These are phyloP conservation scores for Xylariomycetidae sp. DNA, from an alignment of 2,329 filamentous ascomycete species.

Conservation along the genomic window DNA sequence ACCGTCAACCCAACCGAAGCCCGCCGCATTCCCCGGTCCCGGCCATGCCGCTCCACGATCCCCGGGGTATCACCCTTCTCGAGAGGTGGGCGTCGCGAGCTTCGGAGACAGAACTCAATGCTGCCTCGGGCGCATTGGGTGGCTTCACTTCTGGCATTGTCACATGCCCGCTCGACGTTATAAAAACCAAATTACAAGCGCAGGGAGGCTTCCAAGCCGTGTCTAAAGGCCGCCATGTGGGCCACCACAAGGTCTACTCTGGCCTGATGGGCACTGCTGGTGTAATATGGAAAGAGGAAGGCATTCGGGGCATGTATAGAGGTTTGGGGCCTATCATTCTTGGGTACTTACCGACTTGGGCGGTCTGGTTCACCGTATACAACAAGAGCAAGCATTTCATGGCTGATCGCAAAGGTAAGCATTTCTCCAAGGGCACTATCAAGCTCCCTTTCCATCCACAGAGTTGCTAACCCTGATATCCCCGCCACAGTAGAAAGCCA, in stretches of 20 bases:
- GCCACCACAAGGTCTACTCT: slow-evolving; percentile 63
- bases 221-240: slow-evolving; percentile 42
- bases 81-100: slow-evolving; percentile 52
- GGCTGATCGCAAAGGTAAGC: slow-evolving; percentile 58
- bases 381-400: slow-evolving; percentile 78
- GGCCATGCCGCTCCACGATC: slow-evolving; percentile 25
- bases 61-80: slow-evolving; percentile 33
- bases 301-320: slow-evolving; percentile 83
- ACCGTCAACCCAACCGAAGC: slow-evolving; percentile 7
- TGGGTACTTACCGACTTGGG: slow-evolving; percentile 96
- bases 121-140: slow-evolving; percentile 78
- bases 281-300: slow-evolving; percentile 83
- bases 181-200: slow-evolving; percentile 96
- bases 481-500: slow-evolving; percentile 53
- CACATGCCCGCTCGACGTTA: slow-evolving; percentile 95
- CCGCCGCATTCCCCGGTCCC: slow-evolving; percentile 17
- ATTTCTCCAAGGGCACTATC: not conserved
- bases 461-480: slow-evolving; percentile 7
- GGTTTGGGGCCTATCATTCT: slow-evolving; percentile 90
- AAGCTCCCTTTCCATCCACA: not conserved
- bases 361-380: slow-evolving; percentile 95
- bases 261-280: slow-evolving; percentile 81
- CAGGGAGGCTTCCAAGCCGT: slow-evolving; percentile 72
- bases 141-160: slow-evolving; percentile 91
- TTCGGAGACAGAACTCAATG: slow-evolving; percentile 66